These are phyloP conservation scores for Ustilaginoidea virens DNA, from an alignment of 2,329 filamentous ascomycete genomes.

Conservation along the genomic window DNA sequence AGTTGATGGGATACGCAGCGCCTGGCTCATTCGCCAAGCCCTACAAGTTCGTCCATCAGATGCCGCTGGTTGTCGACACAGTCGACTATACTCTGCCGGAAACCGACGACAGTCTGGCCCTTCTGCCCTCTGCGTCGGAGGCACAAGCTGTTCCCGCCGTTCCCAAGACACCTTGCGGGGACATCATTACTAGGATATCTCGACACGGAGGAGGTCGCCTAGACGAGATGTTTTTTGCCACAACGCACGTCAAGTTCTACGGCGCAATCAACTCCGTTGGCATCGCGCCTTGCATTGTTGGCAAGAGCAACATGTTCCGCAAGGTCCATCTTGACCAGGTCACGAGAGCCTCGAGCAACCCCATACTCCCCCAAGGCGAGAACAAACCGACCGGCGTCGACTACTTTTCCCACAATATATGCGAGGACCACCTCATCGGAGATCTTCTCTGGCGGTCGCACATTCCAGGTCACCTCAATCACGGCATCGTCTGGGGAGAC, in stretches of 20 bases:
- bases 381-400: slow-evolving; percentile 56
- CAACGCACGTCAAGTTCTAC: slow-evolving; percentile 94
- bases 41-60: slow-evolving; percentile 89
- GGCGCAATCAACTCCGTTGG: slow-evolving; percentile 88
- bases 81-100: slow-evolving; percentile 15
- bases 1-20: slow-evolving; percentile 51
- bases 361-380: slow-evolving; percentile 22
- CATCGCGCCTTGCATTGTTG: slow-evolving; percentile 83
- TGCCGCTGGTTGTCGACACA: slow-evolving; percentile 77
- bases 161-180: slow-evolving; percentile 1
- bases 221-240: slow-evolving; percentile 90
- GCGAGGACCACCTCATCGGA: slow-evolving; percentile 92
- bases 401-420: slow-evolving; percentile 90
- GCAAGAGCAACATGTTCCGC: slow-evolving; percentile 98
- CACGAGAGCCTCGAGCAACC: slow-evolving; percentile 33
- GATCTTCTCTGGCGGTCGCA: slow-evolving; percentile 73
- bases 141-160: slow-evolving; percentile 7
- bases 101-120: slow-evolving; percentile 10
- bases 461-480: slow-evolving; percentile 54
- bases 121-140: slow-evolving; percentile 19
- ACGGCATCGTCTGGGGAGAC: slow-evolving; percentile 73
- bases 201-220: slow-evolving; percentile 58
- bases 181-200: slow-evolving; percentile 15
- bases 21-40: slow-evolving; percentile 32
- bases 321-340: slow-evolving; percentile 74